Evolutionary conservation across 306 rosid genomes (phyloP).

Genomic region (Morella rubra): DNA sequence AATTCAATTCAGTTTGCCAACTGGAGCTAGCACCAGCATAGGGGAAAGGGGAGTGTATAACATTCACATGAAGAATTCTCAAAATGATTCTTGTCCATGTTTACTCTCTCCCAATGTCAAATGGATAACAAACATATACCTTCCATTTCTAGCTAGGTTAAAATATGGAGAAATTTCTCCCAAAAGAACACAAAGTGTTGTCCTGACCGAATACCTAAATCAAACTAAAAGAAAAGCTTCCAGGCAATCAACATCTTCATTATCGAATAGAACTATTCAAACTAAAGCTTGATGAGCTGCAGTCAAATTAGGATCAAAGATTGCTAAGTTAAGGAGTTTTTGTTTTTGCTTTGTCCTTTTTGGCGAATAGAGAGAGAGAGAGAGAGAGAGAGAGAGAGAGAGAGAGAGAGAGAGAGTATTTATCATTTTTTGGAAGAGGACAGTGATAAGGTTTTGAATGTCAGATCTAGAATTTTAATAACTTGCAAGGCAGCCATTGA

Average conservation of each 20-base stretch:
- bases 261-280: not conserved
- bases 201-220: no score
- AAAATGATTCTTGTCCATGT: no score
- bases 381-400: no score
- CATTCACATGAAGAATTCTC: not conserved
- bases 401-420: not conserved
- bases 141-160: no score
- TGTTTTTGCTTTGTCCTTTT: not conserved
- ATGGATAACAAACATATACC: no score
- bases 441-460: not conserved
- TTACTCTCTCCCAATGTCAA: no score
- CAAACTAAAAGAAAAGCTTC: not conserved
- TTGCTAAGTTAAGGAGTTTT: not conserved
- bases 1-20: not conserved
- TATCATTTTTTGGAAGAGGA: not conserved
- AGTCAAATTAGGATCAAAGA: not conserved
- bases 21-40: not conserved
- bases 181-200: not conserved
- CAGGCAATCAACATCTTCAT: not conserved
- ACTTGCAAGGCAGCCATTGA: not conserved
- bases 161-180: no score
- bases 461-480: not conserved
- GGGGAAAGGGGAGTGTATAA: not conserved
- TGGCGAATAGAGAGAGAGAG: no score
- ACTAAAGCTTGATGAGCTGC: not conserved